phyloP scores from a whole-genome alignment of 352 stramenopile genomes.

The Phytophthora ohioensis region DNA sequence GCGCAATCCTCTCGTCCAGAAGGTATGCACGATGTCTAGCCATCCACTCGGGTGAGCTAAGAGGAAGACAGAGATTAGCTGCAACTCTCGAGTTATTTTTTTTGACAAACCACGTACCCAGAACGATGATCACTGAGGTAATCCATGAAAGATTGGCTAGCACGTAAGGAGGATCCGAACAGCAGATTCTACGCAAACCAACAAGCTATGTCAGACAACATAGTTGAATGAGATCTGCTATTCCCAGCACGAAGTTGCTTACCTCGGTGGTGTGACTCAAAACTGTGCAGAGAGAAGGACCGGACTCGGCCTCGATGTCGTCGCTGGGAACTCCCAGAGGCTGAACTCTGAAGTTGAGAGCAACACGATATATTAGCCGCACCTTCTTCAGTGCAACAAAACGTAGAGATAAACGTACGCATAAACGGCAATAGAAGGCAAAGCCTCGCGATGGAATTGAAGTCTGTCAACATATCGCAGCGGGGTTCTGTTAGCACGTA shows the following conservation, averaged over 20 bases:
- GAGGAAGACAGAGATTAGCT: not conserved
- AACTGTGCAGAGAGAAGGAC: constrained; percentile 63
- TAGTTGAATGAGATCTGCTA: not conserved
- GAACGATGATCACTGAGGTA: constrained; percentile 55
- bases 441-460: constrained; percentile 59
- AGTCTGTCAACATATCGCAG: constrained; percentile 41
- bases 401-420: constrained; percentile 40
- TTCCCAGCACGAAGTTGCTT: not conserved
- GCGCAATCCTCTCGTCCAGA: constrained; percentile 53
- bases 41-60: constrained; percentile 62
- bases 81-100: not conserved
- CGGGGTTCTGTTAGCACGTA: not conserved
- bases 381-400: not conserved
- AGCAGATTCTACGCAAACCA: constrained; percentile 43
- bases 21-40: constrained; percentile 43
- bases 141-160: constrained; percentile 64
- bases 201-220: not conserved
- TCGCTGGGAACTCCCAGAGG: constrained; percentile 57
- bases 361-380: not conserved
- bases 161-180: constrained; percentile 56
- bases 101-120: constrained; percentile 36
- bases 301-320: constrained; percentile 62
- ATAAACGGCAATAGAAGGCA: constrained; percentile 71
- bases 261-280: constrained; percentile 75
- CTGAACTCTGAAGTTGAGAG: constrained; percentile 41